These are phyloP conservation scores for Allantophomopsis cytisporea DNA, from an alignment of 2,329 filamentous ascomycete species.

Conservation along the genomic window DNA sequence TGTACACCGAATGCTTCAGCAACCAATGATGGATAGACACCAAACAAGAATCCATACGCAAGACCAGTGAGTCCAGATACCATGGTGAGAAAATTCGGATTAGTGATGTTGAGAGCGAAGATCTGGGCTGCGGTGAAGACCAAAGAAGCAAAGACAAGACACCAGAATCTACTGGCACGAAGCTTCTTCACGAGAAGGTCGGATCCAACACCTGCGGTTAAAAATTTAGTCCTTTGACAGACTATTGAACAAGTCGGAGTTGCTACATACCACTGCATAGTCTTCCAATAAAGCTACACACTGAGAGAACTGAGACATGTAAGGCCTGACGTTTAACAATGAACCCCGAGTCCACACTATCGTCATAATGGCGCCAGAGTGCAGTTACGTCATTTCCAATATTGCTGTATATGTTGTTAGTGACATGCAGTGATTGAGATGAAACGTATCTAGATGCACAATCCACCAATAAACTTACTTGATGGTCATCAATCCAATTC, in stretches of 20 bases:
- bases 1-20: conserved; percentile 85
- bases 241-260: not conserved
- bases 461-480: conserved; percentile 51
- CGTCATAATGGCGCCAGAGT: conserved; percentile 77
- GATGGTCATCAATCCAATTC: conserved; percentile 95
- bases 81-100: conserved; percentile 63
- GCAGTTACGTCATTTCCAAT: conserved; percentile 83
- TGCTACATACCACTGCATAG: conserved; percentile 53
- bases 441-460: no score
- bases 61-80: conserved; percentile 78
- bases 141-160: conserved; percentile 61
- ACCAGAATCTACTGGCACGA: conserved; percentile 79
- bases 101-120: conserved; percentile 58
- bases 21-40: conserved; percentile 79
- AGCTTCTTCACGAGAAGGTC: conserved; percentile 78
- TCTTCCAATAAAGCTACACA: conserved; percentile 75
- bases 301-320: conserved; percentile 88
- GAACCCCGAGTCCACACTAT: conserved; percentile 56
- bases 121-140: conserved; percentile 75
- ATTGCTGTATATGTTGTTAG: conserved; percentile 47
- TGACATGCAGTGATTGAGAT: not conserved
- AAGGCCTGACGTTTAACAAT: conserved; percentile 73
- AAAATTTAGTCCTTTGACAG: conserved; percentile 5
- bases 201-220: conserved; percentile 60
- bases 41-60: conserved; percentile 87